Conservation (phyloP, 352 stramenopile genomes). For the Phytopythium montanum region DNA sequence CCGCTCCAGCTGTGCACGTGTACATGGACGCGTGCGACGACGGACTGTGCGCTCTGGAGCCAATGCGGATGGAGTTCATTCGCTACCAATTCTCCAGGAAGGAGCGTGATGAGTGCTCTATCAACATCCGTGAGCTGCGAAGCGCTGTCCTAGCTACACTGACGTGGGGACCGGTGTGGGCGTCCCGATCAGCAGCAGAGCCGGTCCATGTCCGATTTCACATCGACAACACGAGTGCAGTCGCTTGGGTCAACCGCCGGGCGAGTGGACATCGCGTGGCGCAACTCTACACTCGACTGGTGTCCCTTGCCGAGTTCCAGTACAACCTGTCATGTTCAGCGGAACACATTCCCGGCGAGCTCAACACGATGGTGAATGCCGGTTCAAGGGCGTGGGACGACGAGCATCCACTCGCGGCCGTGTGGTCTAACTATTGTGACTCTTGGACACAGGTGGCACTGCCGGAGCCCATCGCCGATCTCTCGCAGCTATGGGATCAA, state of each 20-base stretch:
- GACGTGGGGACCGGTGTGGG: constrained; percentile 4
- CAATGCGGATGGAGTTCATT: constrained; percentile 7
- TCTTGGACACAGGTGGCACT: constrained; percentile 12
- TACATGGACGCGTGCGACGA: constrained; percentile 17
- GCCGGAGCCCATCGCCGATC: constrained; percentile 12
- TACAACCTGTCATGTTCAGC: constrained; percentile 11
- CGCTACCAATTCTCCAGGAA: constrained; percentile 2
- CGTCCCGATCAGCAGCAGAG: too few species aligned
- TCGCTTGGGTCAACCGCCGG: constrained; percentile 3
- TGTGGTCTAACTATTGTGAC: constrained; percentile 16
- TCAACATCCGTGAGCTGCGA: constrained; percentile 17
- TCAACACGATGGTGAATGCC: constrained; percentile 14
- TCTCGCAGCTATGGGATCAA: constrained; percentile 13
- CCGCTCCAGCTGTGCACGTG: constrained; percentile 6
- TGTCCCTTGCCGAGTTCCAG: constrained; percentile 15
- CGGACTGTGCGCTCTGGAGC: constrained; percentile 13
- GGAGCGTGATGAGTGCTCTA: constrained; percentile 2
- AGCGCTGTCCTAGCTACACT: constrained; percentile 11
- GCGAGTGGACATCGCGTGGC: background rate
- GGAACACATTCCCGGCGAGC: constrained; percentile 13
- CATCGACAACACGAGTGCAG: constrained; percentile 17
- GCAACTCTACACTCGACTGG: constrained; percentile 13
- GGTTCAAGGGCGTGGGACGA: constrained; percentile 11
- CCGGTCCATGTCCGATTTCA: constrained; percentile 8
- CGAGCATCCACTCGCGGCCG: background rate